Conservation (phyloP, 2,329 filamentous ascomycete genomes). For the Ophiostoma sp. region DNA sequence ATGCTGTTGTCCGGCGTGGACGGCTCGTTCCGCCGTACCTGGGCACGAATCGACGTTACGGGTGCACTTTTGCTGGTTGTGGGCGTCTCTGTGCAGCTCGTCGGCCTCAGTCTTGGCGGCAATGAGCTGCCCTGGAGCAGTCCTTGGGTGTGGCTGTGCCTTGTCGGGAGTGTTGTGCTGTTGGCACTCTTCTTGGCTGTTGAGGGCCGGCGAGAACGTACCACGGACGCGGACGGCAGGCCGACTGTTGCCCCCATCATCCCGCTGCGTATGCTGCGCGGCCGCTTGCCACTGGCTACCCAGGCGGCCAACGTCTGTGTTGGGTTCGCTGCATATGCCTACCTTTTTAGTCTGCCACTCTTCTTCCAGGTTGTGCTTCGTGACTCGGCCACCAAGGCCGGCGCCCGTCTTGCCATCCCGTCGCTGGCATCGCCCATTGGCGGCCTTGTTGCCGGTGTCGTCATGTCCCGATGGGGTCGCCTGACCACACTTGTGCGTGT, state of each 20-base stretch:
- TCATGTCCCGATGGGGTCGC: conserved; percentile 54
- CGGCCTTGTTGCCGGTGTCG: conserved; percentile 55
- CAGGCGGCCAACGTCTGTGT: conserved; percentile 61
- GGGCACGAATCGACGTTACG: conserved; percentile 58
- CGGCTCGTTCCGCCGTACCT: conserved; percentile 42
- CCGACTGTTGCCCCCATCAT: conserved; percentile 46
- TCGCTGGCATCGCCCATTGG: conserved; percentile 60
- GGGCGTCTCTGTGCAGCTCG: conserved; percentile 58
- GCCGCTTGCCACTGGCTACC: conserved; percentile 54
- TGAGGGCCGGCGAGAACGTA: conserved; percentile 44
- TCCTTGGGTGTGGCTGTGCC: conserved; percentile 47
- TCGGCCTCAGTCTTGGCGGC: conserved; percentile 57
- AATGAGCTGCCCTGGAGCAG: conserved; percentile 57
- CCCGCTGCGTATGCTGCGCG: conserved; percentile 55
- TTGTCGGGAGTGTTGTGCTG: conserved; percentile 47
- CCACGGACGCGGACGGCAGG: conserved; percentile 42
- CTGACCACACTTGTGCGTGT: conserved; percentile 54
- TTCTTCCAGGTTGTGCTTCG: conserved; percentile 68
- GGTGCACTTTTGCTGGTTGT: conserved; percentile 58
- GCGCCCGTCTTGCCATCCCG: conserved; percentile 63
- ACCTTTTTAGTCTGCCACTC: conserved; percentile 68
- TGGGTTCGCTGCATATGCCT: conserved; percentile 62
- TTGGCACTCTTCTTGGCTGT: conserved; percentile 48
- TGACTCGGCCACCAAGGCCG: conserved; percentile 64
- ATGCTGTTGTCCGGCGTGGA: conserved; percentile 15